These are phyloP conservation scores for Lasiosphaeria ovina DNA, from an alignment of 495 filamentous ascomycete genomes.

Conservation along the genomic window DNA sequence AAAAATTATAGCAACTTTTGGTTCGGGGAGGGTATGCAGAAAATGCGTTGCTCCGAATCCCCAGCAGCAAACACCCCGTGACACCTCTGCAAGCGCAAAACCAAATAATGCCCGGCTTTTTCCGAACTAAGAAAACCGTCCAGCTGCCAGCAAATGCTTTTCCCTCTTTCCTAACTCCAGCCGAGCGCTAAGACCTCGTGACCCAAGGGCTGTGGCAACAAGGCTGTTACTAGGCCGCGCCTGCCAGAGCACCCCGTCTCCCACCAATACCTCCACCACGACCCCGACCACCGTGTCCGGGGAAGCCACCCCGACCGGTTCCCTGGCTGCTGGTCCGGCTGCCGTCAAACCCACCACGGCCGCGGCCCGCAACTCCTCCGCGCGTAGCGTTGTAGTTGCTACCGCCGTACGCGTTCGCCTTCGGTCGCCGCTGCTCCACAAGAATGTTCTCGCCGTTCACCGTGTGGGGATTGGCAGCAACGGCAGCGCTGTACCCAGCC, in stretches of 20 bases:
- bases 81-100: neutral
- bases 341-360: conserved; percentile 63
- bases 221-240: conserved; percentile 23
- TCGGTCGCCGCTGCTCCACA: conserved; percentile 86
- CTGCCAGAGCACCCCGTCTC: conserved; percentile 43
- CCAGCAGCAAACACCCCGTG: neutral
- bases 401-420: conserved; percentile 62
- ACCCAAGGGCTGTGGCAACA: neutral
- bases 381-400: conserved; percentile 62
- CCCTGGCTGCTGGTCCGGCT: conserved; percentile 58
- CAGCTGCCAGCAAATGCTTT: conserved; percentile 2
- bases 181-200: neutral
- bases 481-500: conserved; percentile 75
- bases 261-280: conserved; percentile 60
- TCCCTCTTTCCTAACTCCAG: neutral
- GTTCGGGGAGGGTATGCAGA: conserved; percentile 11
- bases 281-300: conserved; percentile 50
- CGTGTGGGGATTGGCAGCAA: conserved; percentile 79
- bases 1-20: conserved; percentile 10
- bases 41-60: conserved; percentile 9
- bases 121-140: neutral
- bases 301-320: conserved; percentile 64
- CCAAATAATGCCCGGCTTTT: conserved; percentile 7
- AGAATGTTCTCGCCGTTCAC: conserved; percentile 76
- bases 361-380: conserved; percentile 57